Evolutionary conservation across 768 basidiomycete genomes (phyloP).

Genomic region (Russula compacta): DNA sequence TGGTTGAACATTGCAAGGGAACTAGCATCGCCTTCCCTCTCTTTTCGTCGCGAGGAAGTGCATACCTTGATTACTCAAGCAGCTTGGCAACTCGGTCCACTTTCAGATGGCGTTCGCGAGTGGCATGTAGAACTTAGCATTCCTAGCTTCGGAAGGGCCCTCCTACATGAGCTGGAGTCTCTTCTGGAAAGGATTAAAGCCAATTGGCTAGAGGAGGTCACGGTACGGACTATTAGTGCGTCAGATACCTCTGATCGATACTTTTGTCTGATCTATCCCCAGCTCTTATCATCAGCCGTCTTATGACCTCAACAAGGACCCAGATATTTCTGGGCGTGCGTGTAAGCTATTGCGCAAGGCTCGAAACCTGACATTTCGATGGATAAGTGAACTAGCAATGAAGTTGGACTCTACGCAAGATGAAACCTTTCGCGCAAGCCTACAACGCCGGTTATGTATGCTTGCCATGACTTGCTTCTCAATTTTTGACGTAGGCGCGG

Average conservation of each 20-base stretch:
- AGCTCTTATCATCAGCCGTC: conserved; percentile 5
- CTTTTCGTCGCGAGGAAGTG: conserved; percentile 33
- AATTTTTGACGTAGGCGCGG: conserved; percentile 3
- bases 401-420: conserved; percentile 1
- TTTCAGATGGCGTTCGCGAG: conserved; percentile 12
- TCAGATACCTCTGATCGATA: too few relatives aligned
- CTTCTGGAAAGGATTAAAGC: conserved; percentile 30
- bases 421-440: background rate
- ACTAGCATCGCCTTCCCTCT: conserved; percentile 32
- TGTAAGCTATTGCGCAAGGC: conserved; percentile 2
- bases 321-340: background rate
- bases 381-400: background rate
- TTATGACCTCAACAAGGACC: conserved; percentile 2
- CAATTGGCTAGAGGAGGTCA: conserved; percentile 32
- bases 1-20: conserved; percentile 46
- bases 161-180: conserved; percentile 31
- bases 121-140: conserved; percentile 36
- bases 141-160: conserved; percentile 28
- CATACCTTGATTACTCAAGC: conserved; percentile 37
- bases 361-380: background rate
- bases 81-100: conserved; percentile 35
- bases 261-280: background rate
- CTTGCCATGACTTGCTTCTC: conserved; percentile 8
- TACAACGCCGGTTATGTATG: conserved; percentile 2
- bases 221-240: conserved; percentile 9